Percentiles rank a stretch among this genome's conserved stretches.
Evolutionary conservation across 176 grass and related monocot species (phyloP).

Genomic region (Raddia guianensis): DNA sequence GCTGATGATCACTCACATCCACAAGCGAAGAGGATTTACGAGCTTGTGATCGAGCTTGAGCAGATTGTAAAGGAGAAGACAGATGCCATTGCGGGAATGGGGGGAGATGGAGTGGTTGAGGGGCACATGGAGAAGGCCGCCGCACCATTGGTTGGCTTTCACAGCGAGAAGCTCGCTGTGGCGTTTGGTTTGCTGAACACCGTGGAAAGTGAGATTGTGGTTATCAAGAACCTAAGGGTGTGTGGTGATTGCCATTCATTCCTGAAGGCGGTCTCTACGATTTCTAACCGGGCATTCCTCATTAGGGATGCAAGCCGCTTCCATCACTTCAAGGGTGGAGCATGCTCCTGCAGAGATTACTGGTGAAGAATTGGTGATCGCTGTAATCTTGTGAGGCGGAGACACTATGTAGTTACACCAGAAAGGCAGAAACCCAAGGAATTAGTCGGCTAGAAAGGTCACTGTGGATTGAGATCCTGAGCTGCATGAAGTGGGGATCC

Average conservation of each 20-base stretch:
- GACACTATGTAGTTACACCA: background rate
- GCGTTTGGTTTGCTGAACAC: constrained; percentile 68
- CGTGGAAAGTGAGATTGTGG: constrained; percentile 55
- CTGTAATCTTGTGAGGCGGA: background rate
- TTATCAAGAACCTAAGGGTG: constrained; percentile 83
- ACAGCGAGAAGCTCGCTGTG: constrained; percentile 74
- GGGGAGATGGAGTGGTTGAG: background rate
- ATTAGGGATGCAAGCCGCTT: constrained; percentile 78
- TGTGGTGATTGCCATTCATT: constrained; percentile 69
- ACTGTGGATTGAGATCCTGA: background rate
- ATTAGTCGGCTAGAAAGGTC: background rate
- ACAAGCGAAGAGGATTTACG: constrained; percentile 60
- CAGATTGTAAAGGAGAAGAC: constrained; percentile 44
- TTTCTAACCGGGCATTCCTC: constrained; percentile 46
- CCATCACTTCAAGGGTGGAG: constrained; percentile 59
- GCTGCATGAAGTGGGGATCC: constrained; percentile 43
- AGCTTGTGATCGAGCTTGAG: constrained; percentile 58
- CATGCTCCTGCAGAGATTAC: constrained; percentile 68
- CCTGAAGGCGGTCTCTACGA: constrained; percentile 52
- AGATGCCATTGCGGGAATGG: background rate
- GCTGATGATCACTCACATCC: constrained; percentile 77
- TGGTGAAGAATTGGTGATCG: constrained; percentile 49
- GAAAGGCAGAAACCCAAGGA: constrained; percentile 29
- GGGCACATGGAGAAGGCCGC: background rate
- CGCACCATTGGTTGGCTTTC: constrained; percentile 44